Conservation (phyloP, 176 grass and related monocot genomes). For the Saccharum officinarum region DNA sequence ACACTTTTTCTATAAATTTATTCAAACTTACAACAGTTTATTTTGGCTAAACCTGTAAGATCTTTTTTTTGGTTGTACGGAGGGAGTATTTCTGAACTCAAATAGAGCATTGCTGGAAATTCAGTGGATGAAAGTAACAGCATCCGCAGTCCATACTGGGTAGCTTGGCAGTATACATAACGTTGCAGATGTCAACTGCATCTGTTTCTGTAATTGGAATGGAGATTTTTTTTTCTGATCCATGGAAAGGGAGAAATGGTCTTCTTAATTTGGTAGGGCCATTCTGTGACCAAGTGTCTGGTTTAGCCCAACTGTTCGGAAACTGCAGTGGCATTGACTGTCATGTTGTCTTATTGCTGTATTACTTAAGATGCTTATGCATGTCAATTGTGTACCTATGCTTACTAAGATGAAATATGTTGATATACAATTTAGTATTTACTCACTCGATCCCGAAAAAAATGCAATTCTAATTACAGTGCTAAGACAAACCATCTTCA, state of each 20-base stretch:
- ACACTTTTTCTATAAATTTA: neutral
- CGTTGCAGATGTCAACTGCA: neutral
- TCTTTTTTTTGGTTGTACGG: neutral
- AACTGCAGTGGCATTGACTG: neutral
- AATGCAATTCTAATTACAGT: neutral
- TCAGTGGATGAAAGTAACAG: neutral
- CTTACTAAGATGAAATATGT: neutral
- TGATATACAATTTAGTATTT: neutral
- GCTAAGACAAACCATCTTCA: neutral
- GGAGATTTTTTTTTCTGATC: neutral
- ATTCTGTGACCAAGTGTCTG: neutral
- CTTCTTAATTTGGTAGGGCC: conserved; percentile 4
- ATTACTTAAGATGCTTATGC: conserved; percentile 1
- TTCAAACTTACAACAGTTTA: neutral
- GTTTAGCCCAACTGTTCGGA: neutral
- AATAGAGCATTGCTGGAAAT: neutral
- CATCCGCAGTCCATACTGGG: neutral
- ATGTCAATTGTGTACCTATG: neutral
- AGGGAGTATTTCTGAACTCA: neutral
- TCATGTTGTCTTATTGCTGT: neutral
- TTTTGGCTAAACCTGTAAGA: neutral
- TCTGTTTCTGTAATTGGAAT: neutral
- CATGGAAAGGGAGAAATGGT: neutral
- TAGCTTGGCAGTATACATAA: neutral
- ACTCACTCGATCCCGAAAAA: neutral